Evolutionary conservation across 2,329 filamentous ascomycete genomes (phyloP), one percentile per base, ranked within the genome.

Genomic region (Colletotrichum caudatum): DNA sequence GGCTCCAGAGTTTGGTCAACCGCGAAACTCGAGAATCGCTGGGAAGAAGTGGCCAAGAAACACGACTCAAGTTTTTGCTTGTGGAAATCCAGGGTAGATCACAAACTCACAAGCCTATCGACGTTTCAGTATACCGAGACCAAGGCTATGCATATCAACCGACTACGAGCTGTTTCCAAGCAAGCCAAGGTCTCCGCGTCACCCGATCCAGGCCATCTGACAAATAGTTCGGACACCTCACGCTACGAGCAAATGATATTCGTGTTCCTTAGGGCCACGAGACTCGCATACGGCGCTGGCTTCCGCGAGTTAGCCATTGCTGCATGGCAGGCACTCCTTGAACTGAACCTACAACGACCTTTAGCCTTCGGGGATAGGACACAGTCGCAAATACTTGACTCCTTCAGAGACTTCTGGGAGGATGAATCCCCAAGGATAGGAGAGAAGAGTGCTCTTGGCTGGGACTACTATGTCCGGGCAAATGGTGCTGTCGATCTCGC

Each of bases 331-430:
- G 93, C 90, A 7, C 76, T 93, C 1, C 81, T 98, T 0, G 95
- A 98, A 77, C 84, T 92, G 64, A 90, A 89, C 23, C 87, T 94
- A 71, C 90, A 89, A 58, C 84, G 84, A 3, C 90, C 92, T 3
- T 63, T 76, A 4, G 66, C 16, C 11, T 58, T 76, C 51, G 74
- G 76, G 2, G 65, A 76, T 14, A 74, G 74, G n/a, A 58, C 74
- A 12, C 74, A 75, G 6, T 61, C 39, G 12, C 44, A 72, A 39
- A 48, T 64, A 0, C 51, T 84, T 14, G 78, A 80, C 2, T 77
- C 78, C 0, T 93, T 97, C 73, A 84, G 88, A 59, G 86, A 91
- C 2, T 97, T 96, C 74, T 98, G 96, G 96, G 94, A 97, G 71
- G 93, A 90, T 68, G 95, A 98, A 77, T 86, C 90, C 0, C 84